Evolutionary conservation across 495 filamentous ascomycete genomes (phyloP), one percentile per base, ranked within the genome.

Genomic region (Hypoxylon crocopeplum): DNA sequence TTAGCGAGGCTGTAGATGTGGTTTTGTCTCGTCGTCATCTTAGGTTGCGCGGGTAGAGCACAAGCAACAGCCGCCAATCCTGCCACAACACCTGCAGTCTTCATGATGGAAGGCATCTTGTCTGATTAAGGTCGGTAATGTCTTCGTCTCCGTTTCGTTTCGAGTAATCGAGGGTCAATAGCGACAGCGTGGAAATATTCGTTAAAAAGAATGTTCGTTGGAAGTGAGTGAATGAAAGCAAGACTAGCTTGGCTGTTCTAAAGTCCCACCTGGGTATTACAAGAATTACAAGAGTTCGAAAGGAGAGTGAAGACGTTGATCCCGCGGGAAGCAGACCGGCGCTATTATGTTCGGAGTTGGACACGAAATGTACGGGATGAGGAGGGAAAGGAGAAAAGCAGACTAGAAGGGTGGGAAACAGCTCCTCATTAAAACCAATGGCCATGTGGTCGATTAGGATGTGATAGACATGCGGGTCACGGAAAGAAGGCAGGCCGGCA

Each of bases 291-390:
- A 51, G 68, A 56, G 40, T 59, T 66, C 64, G 64, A 66, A 72
- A 75, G 59, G 73, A 71, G 74, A 77, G 71, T 70, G 68, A 68
- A 69, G 69, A 68, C 66, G 67, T 69, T 71, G 68, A 72, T 69
- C 64, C 69, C 54, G 49, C 45, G 63, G 69, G 68, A 79, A 83
- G 80, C 81, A 83, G 77, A 82, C 79, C 79, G 77, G 79, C 75
- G 81, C 79, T 83, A 80, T 70, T 48, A 58, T 56, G 24, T 69
- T 59, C 60, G 56, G 66, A 70, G 73, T 68, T 62, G 72, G 72
- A 74, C 70, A 73, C 67, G 68, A 68, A 66, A 60, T 66, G 50
- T 57, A 65, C 53, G 60, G 62, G 59, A 67, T 71, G 64, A 59
- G 72, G 54, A 51, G 27, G 59, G 52, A 68, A 64, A 58, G 56